A percentile compares a stretch with the other conserved stretches of the same genome.
phyloP scores from a whole-genome alignment of 768 basidiomycete species.

The Boletellus ananiceps region DNA sequence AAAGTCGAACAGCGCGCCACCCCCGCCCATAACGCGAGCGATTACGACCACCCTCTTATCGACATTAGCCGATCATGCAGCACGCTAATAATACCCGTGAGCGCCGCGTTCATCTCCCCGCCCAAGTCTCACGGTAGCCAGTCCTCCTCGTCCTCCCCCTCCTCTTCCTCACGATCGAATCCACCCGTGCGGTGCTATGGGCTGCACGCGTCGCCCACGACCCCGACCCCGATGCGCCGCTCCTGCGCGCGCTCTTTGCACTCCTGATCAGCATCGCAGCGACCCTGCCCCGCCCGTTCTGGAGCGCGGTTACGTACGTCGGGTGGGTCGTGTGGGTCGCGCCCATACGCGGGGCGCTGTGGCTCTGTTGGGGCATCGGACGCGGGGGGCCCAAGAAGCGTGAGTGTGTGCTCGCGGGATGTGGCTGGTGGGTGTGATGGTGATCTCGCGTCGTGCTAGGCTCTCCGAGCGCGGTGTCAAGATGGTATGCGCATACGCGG shows the following conservation, averaged over 20 bases:
- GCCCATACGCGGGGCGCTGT: neutral
- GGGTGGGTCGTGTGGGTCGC: neutral
- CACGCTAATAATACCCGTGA: too few species aligned
- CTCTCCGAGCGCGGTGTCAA: neutral
- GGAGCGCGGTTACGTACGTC: neutral
- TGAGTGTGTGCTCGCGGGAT: neutral
- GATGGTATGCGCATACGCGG: neutral
- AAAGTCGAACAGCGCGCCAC: too few species aligned
- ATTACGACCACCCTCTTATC: too few species aligned
- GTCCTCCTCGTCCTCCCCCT: slow-evolving; percentile 11
- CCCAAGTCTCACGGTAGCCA: neutral
- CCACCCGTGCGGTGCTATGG: slow-evolving; percentile 1
- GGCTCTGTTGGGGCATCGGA: slow-evolving; percentile 12
- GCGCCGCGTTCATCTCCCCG: too few species aligned
- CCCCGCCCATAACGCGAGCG: too few species aligned
- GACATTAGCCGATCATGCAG: too few species aligned
- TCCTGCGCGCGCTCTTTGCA: neutral
- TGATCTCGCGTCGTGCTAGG: too few species aligned
- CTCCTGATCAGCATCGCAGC: slow-evolving; percentile 2
- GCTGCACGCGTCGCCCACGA: neutral
- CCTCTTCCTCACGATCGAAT: slow-evolving; percentile 10
- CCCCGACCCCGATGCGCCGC: neutral
- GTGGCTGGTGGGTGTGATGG: too few species aligned
- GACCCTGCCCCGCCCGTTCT: neutral
- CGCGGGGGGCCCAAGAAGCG: slow-evolving; percentile 7